These are phyloP conservation scores for Metschnikowia similis DNA, from an alignment of 805 yeast species.

Conservation along the genomic window DNA sequence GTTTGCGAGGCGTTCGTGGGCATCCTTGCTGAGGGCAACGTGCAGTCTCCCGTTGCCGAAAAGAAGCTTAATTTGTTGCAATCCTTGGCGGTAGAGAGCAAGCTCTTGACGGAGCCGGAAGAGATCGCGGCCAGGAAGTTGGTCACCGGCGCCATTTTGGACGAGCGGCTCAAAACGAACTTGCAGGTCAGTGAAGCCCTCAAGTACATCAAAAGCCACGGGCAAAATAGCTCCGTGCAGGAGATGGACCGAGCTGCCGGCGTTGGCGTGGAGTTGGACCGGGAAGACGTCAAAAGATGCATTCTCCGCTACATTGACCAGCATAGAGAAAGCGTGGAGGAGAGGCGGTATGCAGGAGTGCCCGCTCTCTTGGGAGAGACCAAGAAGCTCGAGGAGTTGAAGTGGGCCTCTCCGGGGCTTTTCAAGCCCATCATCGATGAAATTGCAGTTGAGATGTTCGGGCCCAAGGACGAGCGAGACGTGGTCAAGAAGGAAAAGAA, in stretches of 20 bases:
- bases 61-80: constrained; percentile 64
- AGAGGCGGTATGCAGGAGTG: constrained; percentile 75
- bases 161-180: constrained; percentile 58
- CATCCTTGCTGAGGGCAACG: constrained; percentile 46
- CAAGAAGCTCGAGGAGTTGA: constrained; percentile 67
- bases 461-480: constrained; percentile 97
- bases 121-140: constrained; percentile 42
- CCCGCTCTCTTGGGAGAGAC: constrained; percentile 75
- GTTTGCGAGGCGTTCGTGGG: constrained; percentile 67
- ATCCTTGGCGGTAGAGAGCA: constrained; percentile 68
- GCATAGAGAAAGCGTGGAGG: constrained; percentile 55
- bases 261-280: constrained; percentile 71
- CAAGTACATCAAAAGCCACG: constrained; percentile 59
- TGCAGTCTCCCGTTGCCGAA: constrained; percentile 45
- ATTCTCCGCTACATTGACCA: constrained; percentile 58
- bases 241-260: constrained; percentile 65
- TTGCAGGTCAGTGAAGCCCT: constrained; percentile 79
- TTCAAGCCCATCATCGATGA: constrained; percentile 87
- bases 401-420: constrained; percentile 87
- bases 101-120: constrained; percentile 36
- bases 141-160: constrained; percentile 58
- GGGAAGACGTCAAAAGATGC: constrained; percentile 55
- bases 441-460: constrained; percentile 64
- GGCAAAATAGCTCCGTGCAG: constrained; percentile 40
- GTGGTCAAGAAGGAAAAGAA: constrained; percentile 72